Base-by-base conservation (phyloP, 176 grass and related monocot genomes). In the Raddia distichophylla region DNA sequence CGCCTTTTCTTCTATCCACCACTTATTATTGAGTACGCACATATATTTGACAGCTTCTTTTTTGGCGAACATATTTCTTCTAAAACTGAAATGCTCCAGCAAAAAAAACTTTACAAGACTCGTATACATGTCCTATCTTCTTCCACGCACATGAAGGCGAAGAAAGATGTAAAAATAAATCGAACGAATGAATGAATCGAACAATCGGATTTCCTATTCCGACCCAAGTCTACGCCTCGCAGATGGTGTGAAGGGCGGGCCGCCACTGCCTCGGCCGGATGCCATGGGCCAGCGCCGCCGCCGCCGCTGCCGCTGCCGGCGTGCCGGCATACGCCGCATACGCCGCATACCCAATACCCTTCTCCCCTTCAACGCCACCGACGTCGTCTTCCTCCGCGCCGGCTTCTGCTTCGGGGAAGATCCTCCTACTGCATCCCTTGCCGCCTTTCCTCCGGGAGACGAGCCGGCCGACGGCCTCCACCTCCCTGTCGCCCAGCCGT, bases 231-330 rank as follows among this genome's bases (percentile, higher is more conserved):
- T 73, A 81, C 3, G 75, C 75, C 27, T 93, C 91, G 4, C 69
- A 70, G 73, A 93, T 93, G 37, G 87, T 90, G 18, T 90, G 81
- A 4, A 93, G 81, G 4, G 54, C 77, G 16, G 91, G 91, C 73
- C 55, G 90, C 91, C 91, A 93, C 64, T 85, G 84, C 48, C 72
- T 69, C 42, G 7, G 22, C 18, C 72, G 47, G 56, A 65, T 20
- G 27, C 80, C 66, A 32, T 40, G 35, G 18, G 19, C 65, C 10
- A 19, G 80, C 19, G 67, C 67, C 45, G 54, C 73, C 53, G 54
- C 49, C 49, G 54, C 74, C 47, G 48, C 73, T 35, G 54, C 73
- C 53, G 46, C 49, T 11, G 54, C 74, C 55, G 48, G 57, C 20
- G 63, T 76, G 57, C 35, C 44, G 22, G 54, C 8, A 14, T n/a